phyloP scores from a whole-genome alignment of 2,329 filamentous ascomycete genomes.

The Aspergillus japonicus region DNA sequence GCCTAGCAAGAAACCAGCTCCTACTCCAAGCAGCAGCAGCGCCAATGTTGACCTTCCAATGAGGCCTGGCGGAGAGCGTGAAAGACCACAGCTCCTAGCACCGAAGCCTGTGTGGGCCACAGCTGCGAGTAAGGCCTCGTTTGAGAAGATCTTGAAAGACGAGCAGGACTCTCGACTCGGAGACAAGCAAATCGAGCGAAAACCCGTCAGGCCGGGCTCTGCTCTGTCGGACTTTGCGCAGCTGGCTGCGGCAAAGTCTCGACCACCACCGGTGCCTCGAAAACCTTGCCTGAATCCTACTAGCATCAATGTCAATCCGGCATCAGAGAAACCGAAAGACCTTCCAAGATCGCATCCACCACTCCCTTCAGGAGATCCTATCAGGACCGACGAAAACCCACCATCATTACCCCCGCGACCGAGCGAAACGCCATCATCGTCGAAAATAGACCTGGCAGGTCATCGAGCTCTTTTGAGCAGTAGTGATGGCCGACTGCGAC shows the following conservation, averaged over 20 bases:
- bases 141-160: conserved; percentile 8
- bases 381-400: conserved; percentile 16
- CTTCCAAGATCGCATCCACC: conserved; percentile 17
- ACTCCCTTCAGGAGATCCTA: conserved; percentile 12
- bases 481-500: conserved; percentile 14
- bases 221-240: conserved; percentile 4
- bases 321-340: not conserved
- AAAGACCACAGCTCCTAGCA: conserved; percentile 22
- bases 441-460: conserved; percentile 3
- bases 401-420: conserved; percentile 30
- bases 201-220: conserved; percentile 7
- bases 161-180: conserved; percentile 2
- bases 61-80: conserved; percentile 10
- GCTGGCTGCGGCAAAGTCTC: conserved; percentile 14
- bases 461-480: conserved; percentile 12
- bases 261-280: conserved; percentile 20
- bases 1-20: conserved; percentile 16
- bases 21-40: conserved; percentile 1
- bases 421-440: conserved; percentile 1
- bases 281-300: conserved; percentile 9
- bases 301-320: not conserved
- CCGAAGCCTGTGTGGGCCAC: conserved; percentile 26
- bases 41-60: conserved; percentile 10
- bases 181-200: conserved; percentile 11
- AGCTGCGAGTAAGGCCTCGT: conserved; percentile 1